A percentile compares a stretch with the other conserved stretches of the same genome.
phyloP scores from a whole-genome alignment of 306 rosid species.

The Castanopsis chinensis region DNA sequence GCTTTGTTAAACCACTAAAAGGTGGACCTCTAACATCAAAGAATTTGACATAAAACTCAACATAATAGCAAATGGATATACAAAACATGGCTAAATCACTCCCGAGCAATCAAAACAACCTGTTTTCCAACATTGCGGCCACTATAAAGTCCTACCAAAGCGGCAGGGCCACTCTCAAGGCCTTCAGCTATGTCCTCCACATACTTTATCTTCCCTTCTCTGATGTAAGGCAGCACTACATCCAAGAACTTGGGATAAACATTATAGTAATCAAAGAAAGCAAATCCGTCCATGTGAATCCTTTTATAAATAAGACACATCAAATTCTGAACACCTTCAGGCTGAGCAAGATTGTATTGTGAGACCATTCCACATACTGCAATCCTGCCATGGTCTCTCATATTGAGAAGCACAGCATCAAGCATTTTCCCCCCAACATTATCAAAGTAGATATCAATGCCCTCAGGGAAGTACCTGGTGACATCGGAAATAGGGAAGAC shows the following conservation, averaged over 20 bases:
- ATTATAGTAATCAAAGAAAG: neutral
- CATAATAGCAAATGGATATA: too few species aligned
- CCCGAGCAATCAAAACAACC: too few species aligned
- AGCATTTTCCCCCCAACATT: conserved; percentile 11
- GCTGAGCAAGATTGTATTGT: conserved; percentile 7
- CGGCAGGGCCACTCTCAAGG: conserved; percentile 21
- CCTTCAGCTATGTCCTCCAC: conserved; percentile 18
- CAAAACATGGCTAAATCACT: too few species aligned
- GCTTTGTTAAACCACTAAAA: too few species aligned
- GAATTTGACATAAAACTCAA: too few species aligned
- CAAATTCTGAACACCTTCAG: conserved; percentile 4
- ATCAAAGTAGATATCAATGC: conserved; percentile 27
- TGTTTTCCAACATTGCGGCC: neutral
- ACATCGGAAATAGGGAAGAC: neutral
- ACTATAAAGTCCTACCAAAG: neutral
- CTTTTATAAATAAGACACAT: conserved; percentile 13
- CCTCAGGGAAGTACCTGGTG: conserved; percentile 20
- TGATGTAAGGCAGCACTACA: conserved; percentile 7
- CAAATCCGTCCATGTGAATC: conserved; percentile 17
- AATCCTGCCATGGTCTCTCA: conserved; percentile 12
- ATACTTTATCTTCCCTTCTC: neutral
- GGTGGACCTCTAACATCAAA: too few species aligned
- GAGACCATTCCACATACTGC: conserved; percentile 14
- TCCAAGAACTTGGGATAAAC: conserved; percentile 19
- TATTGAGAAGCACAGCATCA: conserved; percentile 16